These are phyloP conservation scores for Trichoderma atrobrunneum DNA, from an alignment of 2,329 filamentous ascomycete species.

Conservation along the genomic window DNA sequence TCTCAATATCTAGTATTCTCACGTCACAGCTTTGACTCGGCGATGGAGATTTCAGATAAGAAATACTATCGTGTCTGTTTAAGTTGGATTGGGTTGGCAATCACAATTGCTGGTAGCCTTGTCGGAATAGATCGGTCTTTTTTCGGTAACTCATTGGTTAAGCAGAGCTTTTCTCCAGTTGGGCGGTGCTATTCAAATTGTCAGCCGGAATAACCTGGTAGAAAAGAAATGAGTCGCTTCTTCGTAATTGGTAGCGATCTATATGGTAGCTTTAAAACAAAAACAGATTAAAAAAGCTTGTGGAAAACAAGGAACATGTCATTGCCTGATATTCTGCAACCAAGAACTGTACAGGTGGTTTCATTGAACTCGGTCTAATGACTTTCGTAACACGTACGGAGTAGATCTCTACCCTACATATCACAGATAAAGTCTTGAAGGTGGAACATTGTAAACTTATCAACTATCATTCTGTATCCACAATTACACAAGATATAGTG, in stretches of 20 bases:
- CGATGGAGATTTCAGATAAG: neutral
- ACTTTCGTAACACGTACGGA: neutral
- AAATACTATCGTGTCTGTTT: neutral
- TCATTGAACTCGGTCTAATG: neutral
- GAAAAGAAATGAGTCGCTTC: neutral
- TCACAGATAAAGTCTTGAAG: neutral
- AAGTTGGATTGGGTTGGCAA: neutral
- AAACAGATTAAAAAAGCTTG: neutral
- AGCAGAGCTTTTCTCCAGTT: neutral
- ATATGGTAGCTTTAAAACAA: neutral
- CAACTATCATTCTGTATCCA: neutral
- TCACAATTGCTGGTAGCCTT: neutral
- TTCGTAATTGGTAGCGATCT: neutral
- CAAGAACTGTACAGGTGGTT: neutral
- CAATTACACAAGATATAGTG: neutral
- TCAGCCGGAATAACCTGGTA: neutral
- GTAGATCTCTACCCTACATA: neutral
- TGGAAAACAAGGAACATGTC: neutral
- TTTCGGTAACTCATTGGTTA: neutral
- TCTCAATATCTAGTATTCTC: neutral
- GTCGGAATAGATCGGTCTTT: fast-evolving
- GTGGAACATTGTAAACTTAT: neutral
- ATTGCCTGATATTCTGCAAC: neutral
- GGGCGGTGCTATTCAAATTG: neutral
- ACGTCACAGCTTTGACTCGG: neutral